Evolutionary conservation across 1,284 basidiomycete genomes (phyloP).

Genomic region (Trametes sp.): DNA sequence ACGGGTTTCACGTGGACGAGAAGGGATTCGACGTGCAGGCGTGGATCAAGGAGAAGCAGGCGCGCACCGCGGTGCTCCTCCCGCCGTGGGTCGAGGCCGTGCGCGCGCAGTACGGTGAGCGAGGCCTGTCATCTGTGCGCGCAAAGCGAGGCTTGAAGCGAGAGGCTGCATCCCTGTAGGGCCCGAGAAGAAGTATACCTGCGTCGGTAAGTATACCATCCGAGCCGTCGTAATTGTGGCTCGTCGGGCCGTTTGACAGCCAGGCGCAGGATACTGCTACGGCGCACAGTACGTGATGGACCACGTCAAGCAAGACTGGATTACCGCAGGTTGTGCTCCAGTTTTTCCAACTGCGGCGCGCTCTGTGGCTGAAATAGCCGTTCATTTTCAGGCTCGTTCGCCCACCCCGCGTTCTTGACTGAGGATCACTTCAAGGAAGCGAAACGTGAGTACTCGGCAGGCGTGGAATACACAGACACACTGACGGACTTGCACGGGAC

Average conservation of each 20-base stretch:
- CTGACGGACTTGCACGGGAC: conserved; percentile 13
- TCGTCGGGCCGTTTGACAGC: no score
- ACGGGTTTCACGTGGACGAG: conserved; percentile 45
- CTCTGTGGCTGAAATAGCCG: not conserved
- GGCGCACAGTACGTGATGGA: conserved; percentile 60
- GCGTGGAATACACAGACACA: conserved; percentile 13
- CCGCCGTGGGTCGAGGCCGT: conserved; percentile 61
- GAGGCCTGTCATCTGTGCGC: not conserved
- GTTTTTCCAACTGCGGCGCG: not conserved
- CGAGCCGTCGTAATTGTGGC: no score
- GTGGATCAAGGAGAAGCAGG: conserved; percentile 50
- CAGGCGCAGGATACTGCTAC: conserved; percentile 66
- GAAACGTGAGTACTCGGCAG: conserved; percentile 51
- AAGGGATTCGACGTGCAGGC: conserved; percentile 47
- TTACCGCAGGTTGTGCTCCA: conserved; percentile 52
- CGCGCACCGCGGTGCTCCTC: conserved; percentile 46
- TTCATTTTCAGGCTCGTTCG: conserved; percentile 53
- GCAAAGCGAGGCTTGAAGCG: not conserved
- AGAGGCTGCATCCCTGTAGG: conserved; percentile 10
- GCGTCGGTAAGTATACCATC: conserved; percentile 25
- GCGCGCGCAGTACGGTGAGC: conserved; percentile 51
- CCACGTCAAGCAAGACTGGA: conserved; percentile 49
- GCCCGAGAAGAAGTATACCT: conserved; percentile 37
- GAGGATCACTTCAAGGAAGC: conserved; percentile 55
- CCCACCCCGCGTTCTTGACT: conserved; percentile 61